Evolutionary conservation across 129 eudicot species (phyloP), one percentile per base, ranked within the genome.

Genomic region (Flaveria linearis): DNA sequence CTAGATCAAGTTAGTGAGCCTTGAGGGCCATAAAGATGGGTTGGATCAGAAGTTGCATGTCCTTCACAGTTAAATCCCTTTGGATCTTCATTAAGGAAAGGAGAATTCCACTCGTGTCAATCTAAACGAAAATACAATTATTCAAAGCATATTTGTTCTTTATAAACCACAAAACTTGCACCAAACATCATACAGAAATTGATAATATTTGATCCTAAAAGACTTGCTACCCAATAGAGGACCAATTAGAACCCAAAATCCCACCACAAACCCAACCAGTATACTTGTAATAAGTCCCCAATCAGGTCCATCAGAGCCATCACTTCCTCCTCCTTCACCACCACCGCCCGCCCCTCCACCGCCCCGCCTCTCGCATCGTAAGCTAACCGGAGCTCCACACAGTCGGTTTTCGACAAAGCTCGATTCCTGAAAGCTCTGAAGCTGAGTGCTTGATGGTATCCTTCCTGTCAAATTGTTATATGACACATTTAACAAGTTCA

Each of bases 361-460:
- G 28, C 62, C 58, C 15, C 18, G 57, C 50, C 68, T 68, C 39
- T 77, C 64, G 16, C 83, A 73, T 50, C 36, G 42, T 67, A 73
- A n/a, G 47, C 51, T 73, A 26, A 80, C 41, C 2, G 83, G 78
- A 73, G 68, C 50, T 65, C 83, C 79, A 73, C 83, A 80, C 33
- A 80, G 79, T 52, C 36, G 17, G 46, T 73, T 80, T 42, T 79
- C 79, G n/a, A 73, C 49, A 67, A 80, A 80, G 52, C 78, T 80
- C n/a, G 43, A 80, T 45, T 80, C 79, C 10, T 68, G 25, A 16
- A 80, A 26, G 79, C 79, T 80, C 52, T 80, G 83, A 28, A 80
- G 30, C 69, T 80, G 83, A 45, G 76, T 68, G 71, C 85, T 77
- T 17, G 25, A 23, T 2, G 85, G 88, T 11, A 84, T 77, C 20